phyloP scores from a whole-genome alignment of 257 asterid genomes.

The Jacaranda copaia region DNA sequence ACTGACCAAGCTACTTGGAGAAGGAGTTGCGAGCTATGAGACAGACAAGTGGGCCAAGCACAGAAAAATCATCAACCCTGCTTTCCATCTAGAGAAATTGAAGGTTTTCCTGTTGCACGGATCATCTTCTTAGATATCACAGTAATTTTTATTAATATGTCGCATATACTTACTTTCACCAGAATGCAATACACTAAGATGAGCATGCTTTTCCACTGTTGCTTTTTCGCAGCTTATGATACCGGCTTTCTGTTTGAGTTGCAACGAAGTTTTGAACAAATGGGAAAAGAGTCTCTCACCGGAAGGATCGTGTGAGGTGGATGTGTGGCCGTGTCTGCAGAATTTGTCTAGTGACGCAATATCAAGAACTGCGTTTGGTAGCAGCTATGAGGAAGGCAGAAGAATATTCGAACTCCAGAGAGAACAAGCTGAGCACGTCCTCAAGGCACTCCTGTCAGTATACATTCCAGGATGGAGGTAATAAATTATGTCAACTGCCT shows the following conservation, averaged over 20 bases:
- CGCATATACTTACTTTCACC: not conserved
- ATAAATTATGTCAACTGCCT: not conserved
- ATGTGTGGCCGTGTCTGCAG: constrained; percentile 60
- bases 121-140: not conserved
- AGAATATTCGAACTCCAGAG: constrained; percentile 51
- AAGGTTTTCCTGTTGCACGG: constrained; percentile 42
- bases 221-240: constrained; percentile 48
- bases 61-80: constrained; percentile 64
- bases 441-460: constrained; percentile 31
- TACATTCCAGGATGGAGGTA: constrained; percentile 62
- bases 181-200: too few relatives aligned
- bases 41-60: constrained; percentile 69
- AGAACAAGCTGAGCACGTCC: constrained; percentile 43
- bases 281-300: constrained; percentile 48
- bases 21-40: constrained; percentile 48
- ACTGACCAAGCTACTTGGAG: constrained; percentile 37
- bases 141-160: not conserved
- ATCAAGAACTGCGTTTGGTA: constrained; percentile 69
- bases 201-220: not conserved
- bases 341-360: constrained; percentile 50
- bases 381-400: constrained; percentile 60
- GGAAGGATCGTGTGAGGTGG: constrained; percentile 50
- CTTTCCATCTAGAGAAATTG: constrained; percentile 62
- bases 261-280: constrained; percentile 48
- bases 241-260: constrained; percentile 56